Evolutionary conservation across 306 rosid species (phyloP).

Genomic region (Prinsepia uniflora): DNA sequence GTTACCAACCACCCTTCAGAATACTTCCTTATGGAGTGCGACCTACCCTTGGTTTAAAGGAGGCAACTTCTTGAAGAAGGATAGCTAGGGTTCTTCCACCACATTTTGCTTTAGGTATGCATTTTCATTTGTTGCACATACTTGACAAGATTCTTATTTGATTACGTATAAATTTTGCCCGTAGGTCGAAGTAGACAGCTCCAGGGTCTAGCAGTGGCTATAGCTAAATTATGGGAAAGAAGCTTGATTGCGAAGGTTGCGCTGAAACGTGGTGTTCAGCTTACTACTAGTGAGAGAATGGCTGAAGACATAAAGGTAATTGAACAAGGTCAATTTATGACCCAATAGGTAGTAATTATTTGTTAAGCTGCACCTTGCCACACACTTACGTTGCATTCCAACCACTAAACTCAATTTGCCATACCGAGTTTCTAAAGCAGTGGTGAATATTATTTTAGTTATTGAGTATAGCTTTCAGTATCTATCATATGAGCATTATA

Average conservation of each 20-base stretch:
- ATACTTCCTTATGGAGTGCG: constrained; percentile 93
- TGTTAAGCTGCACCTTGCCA: constrained; percentile 10
- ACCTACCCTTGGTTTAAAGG: constrained; percentile 61
- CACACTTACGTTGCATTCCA: not conserved
- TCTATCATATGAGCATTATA: not conserved
- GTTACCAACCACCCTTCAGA: constrained; percentile 84
- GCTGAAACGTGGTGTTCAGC: constrained; percentile 95
- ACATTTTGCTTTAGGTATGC: constrained; percentile 87
- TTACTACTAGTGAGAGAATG: constrained; percentile 98
- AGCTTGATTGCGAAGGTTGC: constrained; percentile 88
- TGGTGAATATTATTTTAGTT: not conserved
- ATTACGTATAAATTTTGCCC: constrained; percentile 24
- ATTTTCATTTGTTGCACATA: constrained; percentile 14
- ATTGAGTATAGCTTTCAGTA: not conserved
- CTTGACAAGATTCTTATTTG: constrained; percentile 17
- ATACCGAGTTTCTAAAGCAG: constrained; percentile 9
- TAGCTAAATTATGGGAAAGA: constrained; percentile 77
- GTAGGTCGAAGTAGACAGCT: constrained; percentile 89
- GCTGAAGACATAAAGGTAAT: constrained; percentile 95
- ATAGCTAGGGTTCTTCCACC: constrained; percentile 95
- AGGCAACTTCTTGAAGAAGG: constrained; percentile 76
- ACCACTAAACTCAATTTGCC: constrained; percentile 19
- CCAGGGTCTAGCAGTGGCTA: constrained; percentile 86
- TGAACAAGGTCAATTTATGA: constrained; percentile 16
- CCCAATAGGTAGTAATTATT: constrained; percentile 11